Evolutionary conservation across 2,329 filamentous ascomycete genomes (phyloP).

Genomic region (Rutstroemia sp.): DNA sequence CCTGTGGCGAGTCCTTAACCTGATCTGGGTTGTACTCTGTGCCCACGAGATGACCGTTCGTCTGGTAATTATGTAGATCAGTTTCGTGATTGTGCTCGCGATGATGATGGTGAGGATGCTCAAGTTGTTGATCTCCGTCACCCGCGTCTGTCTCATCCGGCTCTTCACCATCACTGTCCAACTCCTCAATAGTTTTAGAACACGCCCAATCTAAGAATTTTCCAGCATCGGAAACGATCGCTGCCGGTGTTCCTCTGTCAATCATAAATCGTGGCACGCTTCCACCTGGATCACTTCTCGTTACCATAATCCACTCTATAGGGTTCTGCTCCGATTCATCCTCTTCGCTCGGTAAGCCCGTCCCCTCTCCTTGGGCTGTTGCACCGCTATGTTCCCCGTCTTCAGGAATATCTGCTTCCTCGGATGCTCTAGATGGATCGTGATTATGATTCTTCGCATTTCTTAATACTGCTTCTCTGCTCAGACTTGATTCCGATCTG

Average conservation of each 20-base stretch:
- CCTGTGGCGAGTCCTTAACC: neutral
- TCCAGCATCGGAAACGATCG: constrained; percentile 56
- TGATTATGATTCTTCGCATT: constrained; percentile 31
- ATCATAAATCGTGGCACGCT: constrained; percentile 67
- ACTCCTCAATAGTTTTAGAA: constrained; percentile 29
- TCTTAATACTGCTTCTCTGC: constrained; percentile 38
- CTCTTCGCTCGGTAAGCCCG: constrained; percentile 28
- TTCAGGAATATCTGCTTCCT: constrained; percentile 4
- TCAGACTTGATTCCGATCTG: constrained; percentile 27
- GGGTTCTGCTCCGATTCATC: constrained; percentile 51
- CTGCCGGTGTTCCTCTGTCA: constrained; percentile 59
- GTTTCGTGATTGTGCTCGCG: constrained; percentile 18
- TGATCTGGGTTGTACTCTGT: constrained; percentile 15
- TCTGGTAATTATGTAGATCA: constrained; percentile 29
- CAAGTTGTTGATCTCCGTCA: constrained; percentile 14
- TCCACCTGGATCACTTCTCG: constrained; percentile 64
- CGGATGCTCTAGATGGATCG: constrained; percentile 8
- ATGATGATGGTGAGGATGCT: constrained; percentile 14
- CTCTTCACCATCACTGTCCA: constrained; percentile 21
- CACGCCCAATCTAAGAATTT: constrained; percentile 67
- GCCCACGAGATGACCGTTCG: constrained; percentile 25
- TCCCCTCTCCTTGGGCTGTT: constrained; percentile 31
- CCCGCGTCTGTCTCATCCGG: constrained; percentile 12
- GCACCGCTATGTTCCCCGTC: constrained; percentile 23
- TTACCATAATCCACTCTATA: constrained; percentile 71